Evolutionary conservation across 164 flowering plant genomes (phyloP), one percentile per base, ranked within the genome.

Genomic region (Paratinospora sagittata): DNA sequence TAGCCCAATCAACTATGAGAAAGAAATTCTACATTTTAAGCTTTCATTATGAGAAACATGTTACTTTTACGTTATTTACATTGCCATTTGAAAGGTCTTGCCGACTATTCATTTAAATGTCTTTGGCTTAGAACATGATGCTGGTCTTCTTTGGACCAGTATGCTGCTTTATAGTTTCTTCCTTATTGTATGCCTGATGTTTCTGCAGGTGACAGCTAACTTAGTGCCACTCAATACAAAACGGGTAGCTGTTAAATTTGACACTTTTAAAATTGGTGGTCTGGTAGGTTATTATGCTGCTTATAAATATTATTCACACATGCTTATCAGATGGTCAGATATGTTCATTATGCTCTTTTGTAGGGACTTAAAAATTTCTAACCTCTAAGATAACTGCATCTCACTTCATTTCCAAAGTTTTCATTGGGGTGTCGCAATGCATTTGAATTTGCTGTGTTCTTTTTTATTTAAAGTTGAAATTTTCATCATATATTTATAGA

Each of bases 211-310:
- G 9, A 94, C 95, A 43, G 98, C 97, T 70, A 86, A 94, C 80
- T 83, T 94, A 67, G 87, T 83, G 1, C 98, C 98, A 69, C 77
- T 94, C 52, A 90, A 78, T 85, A 55, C 93, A 67, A 87, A 83
- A 72, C 89, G 84, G 78, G 97, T 90, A 68, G 96, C 93, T 73
- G 98, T 94, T n/a, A 81, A 88, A 72, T 91, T 94, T 75, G 97
- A 94, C 76, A 62, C 49, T 41, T 94, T 94, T 84, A 94, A 90
- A 79, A 89, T 94, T 67, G 74, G 67, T 8, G 92, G 97, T 17
- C 73, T 94, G 86, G 98, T 89, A 81, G 80, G 89, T 81, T 49
- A 13, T 13, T 49, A 13, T 49, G 57, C 2, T 10, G 16, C 57
- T 49, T 49, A 13, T 19, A 49, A 49, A 47, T 7, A 49, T 17